A percentile compares a stretch with the other conserved stretches of the same genome.
Evolutionary conservation across 257 asterid species (phyloP).

Genomic region (Nicotiana benthamiana): DNA sequence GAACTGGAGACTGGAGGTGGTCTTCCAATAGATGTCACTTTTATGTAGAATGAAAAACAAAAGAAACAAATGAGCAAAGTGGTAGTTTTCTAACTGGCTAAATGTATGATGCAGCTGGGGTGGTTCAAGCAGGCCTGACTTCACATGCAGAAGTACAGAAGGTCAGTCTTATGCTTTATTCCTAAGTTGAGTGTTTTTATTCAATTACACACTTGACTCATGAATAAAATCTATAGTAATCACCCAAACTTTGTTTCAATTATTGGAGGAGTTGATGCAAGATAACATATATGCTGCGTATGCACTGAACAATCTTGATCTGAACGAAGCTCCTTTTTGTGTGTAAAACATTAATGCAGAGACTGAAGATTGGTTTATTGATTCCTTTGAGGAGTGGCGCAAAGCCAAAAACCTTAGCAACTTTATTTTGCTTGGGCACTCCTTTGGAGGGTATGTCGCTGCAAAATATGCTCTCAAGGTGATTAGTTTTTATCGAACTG

Average conservation of each 20-base stretch:
- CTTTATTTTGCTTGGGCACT: constrained; percentile 92
- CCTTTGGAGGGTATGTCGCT: constrained; percentile 96
- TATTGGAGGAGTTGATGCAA: neutral
- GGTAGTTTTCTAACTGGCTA: neutral
- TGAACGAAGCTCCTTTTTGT: neutral
- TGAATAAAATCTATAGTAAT: too few relatives aligned
- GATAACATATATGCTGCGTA: neutral
- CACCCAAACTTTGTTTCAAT: too few relatives aligned
- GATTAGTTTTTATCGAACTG: neutral
- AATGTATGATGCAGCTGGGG: constrained; percentile 73
- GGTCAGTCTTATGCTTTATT: constrained; percentile 35
- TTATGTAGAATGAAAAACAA: neutral
- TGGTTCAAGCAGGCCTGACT: constrained; percentile 97
- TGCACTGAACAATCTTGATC: neutral
- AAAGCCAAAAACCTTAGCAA: constrained; percentile 74
- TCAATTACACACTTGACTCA: neutral
- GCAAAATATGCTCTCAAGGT: constrained; percentile 92
- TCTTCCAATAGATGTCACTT: neutral
- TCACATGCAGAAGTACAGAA: constrained; percentile 95
- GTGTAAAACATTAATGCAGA: constrained; percentile 31
- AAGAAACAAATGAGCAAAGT: neutral
- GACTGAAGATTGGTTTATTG: constrained; percentile 84
- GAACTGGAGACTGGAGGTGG: neutral
- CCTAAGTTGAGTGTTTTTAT: neutral
- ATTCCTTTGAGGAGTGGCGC: constrained; percentile 96